Evolutionary conservation across 257 asterid genomes (phyloP).

Genomic region (Rhazya stricta): DNA sequence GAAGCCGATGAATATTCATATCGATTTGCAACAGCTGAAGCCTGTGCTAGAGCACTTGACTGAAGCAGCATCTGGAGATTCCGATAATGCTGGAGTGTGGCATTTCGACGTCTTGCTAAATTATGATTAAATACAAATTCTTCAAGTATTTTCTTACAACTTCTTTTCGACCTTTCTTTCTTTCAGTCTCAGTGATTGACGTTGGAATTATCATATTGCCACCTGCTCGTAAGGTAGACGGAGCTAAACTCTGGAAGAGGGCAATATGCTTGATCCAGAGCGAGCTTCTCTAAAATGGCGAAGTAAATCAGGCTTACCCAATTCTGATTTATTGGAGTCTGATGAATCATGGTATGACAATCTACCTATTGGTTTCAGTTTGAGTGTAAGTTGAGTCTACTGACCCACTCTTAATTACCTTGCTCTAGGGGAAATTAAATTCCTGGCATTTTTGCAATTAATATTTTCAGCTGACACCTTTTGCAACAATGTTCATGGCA

Average conservation of each 20-base stretch:
- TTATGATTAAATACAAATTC: not conserved
- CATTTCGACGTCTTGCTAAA: conserved; percentile 1
- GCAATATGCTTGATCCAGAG: conserved; percentile 41
- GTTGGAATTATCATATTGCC: conserved; percentile 71
- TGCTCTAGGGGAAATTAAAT: not conserved
- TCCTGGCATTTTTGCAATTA: conserved; percentile 12
- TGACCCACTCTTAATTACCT: conserved; percentile 1
- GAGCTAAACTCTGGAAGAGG: conserved; percentile 32
- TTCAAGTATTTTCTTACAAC: conserved; percentile 10
- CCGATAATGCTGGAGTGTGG: conserved; percentile 69
- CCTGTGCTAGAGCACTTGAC: conserved; percentile 76
- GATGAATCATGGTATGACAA: conserved; percentile 75
- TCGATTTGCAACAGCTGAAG: conserved; percentile 75
- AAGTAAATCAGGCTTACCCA: conserved; percentile 49
- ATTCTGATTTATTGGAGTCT: conserved; percentile 57
- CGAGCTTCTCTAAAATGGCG: conserved; percentile 62
- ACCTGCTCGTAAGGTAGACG: conserved; percentile 39
- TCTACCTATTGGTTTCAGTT: conserved; percentile 70
- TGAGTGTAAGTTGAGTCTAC: conserved; percentile 48
- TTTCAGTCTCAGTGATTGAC: conserved; percentile 47
- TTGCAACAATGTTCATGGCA: conserved; percentile 75
- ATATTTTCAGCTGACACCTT: conserved; percentile 67
- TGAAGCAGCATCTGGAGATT: conserved; percentile 67
- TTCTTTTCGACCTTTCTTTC: too few relatives aligned
- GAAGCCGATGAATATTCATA: conserved; percentile 37